phyloP scores from a whole-genome alignment of 345 rosid species.

The Schrenkiella parvula region DNA sequence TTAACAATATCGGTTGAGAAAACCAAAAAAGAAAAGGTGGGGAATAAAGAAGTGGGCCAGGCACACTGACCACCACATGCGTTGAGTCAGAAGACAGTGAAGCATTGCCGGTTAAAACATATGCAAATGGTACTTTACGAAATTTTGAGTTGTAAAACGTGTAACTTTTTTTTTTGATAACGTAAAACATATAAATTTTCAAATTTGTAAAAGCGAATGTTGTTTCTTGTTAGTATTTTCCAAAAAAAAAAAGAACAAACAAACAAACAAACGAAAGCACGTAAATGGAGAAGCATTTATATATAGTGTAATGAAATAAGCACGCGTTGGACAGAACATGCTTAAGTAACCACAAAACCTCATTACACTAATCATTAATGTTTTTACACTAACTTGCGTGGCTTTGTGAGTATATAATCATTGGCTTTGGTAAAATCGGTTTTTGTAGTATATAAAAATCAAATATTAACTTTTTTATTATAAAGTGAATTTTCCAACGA shows the following conservation, averaged over 20 bases:
- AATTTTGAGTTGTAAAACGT: not conserved
- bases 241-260: not conserved
- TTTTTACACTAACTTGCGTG: too few species aligned
- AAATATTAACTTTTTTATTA: too few species aligned
- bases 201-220: not conserved
- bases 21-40: conserved; percentile 1
- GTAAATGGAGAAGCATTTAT: not conserved
- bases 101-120: conserved; percentile 32
- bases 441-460: too few species aligned
- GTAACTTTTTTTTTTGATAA: not conserved
- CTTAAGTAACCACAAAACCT: not conserved
- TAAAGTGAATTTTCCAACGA: not conserved
- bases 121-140: conserved; percentile 13
- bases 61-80: conserved; percentile 60
- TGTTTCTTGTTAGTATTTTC: not conserved
- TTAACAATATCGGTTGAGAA: not conserved
- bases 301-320: not conserved
- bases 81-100: conserved; percentile 50
- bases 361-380: not conserved
- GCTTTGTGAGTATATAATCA: too few species aligned
- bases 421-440: too few species aligned
- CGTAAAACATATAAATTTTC: not conserved
- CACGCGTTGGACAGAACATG: conserved; percentile 7
- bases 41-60: conserved; percentile 40
- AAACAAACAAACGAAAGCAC: not conserved